Base-by-base conservation (phyloP, 768 basidiomycete species). In the Rhizopogon vinicolor region DNA sequence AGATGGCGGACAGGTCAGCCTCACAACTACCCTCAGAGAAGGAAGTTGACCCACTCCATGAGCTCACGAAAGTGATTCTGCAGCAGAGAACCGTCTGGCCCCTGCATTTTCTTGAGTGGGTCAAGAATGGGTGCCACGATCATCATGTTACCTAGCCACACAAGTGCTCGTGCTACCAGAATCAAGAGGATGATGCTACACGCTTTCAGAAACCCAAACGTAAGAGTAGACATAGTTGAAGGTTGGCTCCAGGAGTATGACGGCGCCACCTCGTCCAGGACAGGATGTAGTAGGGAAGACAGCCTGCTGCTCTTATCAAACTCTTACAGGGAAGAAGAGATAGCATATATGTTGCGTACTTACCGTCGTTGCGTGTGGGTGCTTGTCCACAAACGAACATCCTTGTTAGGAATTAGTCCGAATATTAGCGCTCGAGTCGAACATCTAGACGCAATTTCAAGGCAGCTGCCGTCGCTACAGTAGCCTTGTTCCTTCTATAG, bases 21-120 rank as follows among this genome's bases (percentile, higher is more conserved):
- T 51, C 10, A 8, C 13, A 37, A 49, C 8, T 22, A 14, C 22
- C 19, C 44, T 52, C 22, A 33, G 41, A 22, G 7, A 18, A 16
- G 3, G 1, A 51, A 31, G 2, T 31, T 31, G 19, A 73, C 79
- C 22, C 58, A 82, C 80, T 83, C 74, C 68, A 76, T 69, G 41
- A 79, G 69, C 35, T 75, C 66, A 29, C 65, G 63, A 41, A 83
- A 69, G 63, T 81, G 79, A 52, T 70, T 78, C 56, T 78, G 64
- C 29, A 80, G 67, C 5, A 67, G 60, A 12, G 72, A 56, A 7
- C 69, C 80, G 28, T 72, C 66, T 7, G 79, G 80, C 0, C 82
- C 82, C 39, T 78, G 79, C 12, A 84, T 63, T 35, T 73, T 67
- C 50, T 69, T 63, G 44, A 84, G 66, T 16, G 81, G 80, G 63